phyloP scores from a whole-genome alignment of 805 yeast genomes.

The Kluyveromyces aestuarii region DNA sequence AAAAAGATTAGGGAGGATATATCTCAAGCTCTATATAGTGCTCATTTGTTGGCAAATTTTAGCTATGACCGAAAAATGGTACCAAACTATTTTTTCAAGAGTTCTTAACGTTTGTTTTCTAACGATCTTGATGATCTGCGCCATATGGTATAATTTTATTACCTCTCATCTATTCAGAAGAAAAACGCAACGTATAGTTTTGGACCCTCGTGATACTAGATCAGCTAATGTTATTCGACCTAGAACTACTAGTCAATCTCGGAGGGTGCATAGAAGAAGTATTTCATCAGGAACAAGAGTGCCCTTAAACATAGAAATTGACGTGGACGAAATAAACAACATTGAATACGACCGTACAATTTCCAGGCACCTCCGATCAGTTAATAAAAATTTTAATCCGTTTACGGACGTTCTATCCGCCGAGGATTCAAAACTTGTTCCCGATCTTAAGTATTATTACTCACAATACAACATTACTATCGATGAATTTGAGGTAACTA shows the following conservation, averaged over 20 bases:
- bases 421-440: constrained; percentile 30
- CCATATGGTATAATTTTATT: constrained; percentile 24
- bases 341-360: constrained; percentile 25
- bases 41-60: neutral
- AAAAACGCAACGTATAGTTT: constrained; percentile 6
- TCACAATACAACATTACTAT: constrained; percentile 50
- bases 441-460: constrained; percentile 63
- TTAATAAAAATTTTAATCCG: constrained; percentile 17
- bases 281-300: constrained; percentile 13
- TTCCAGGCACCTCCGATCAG: constrained; percentile 12
- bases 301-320: constrained; percentile 10
- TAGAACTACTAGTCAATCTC: constrained; percentile 4
- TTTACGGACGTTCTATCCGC: constrained; percentile 17
- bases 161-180: constrained; percentile 14
- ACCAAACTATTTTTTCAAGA: constrained; percentile 7
- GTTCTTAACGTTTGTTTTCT: constrained; percentile 17
- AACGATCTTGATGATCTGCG: constrained; percentile 18
- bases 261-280: constrained; percentile 8
- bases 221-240: constrained; percentile 17
- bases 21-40: neutral
- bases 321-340: constrained; percentile 17
- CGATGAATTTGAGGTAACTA: constrained; percentile 49
- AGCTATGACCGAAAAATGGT: neutral
- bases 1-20: neutral
- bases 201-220: constrained; percentile 24